phyloP scores from a whole-genome alignment of 2,329 filamentous ascomycete genomes.

The Phialocephala subalpina region DNA sequence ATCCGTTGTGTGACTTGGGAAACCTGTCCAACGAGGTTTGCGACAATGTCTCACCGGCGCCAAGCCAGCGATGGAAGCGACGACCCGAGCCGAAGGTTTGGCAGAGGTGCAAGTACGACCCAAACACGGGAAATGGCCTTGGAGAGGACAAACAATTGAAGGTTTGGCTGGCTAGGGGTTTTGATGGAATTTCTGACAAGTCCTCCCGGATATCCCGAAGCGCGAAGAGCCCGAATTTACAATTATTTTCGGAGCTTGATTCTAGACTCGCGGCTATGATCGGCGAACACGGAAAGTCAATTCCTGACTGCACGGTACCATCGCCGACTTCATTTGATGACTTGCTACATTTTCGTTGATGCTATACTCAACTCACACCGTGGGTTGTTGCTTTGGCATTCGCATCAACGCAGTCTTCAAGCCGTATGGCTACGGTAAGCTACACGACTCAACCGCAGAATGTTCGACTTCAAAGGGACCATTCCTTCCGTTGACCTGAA shows the following conservation, averaged over 20 bases:
- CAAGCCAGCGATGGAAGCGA: background rate
- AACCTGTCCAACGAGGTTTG: background rate
- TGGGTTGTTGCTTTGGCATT: too few species aligned
- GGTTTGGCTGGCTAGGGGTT: background rate
- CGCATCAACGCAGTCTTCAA: too few species aligned
- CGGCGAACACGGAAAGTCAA: background rate
- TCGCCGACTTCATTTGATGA: background rate
- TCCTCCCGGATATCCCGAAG: background rate
- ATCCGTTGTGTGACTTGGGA: background rate
- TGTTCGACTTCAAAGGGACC: too few species aligned
- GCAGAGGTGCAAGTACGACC: background rate
- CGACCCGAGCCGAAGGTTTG: background rate
- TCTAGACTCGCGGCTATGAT: constrained; percentile 1
- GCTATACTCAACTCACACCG: too few species aligned
- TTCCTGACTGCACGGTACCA: background rate
- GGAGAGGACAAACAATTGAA: background rate
- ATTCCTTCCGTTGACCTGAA: too few species aligned
- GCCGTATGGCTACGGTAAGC: too few species aligned
- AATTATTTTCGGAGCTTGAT: background rate
- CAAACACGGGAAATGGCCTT: background rate
- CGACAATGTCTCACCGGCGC: constrained; percentile 2
- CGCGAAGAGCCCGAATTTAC: background rate
- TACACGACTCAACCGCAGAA: too few species aligned
- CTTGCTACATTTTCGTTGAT: background rate
- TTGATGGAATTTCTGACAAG: background rate